phyloP scores from a whole-genome alignment of 345 rosid genomes.

The Noccaea caerulescens region DNA sequence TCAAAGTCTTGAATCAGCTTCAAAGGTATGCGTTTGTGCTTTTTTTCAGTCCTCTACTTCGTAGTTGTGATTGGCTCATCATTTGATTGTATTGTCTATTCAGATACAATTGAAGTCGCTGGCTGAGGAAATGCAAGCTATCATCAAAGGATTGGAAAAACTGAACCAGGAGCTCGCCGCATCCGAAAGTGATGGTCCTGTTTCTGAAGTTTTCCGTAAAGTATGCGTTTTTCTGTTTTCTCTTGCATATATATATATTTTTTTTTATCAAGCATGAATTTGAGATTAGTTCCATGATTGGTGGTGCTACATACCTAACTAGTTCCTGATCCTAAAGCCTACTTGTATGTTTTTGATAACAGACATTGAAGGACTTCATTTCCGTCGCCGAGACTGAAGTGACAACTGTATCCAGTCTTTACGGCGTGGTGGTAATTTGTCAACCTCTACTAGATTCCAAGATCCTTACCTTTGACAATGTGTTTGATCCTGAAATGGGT shows the following conservation, averaged over 20 bases:
- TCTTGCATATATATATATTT: not conserved
- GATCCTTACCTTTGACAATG: constrained; percentile 22
- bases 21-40: constrained; percentile 65
- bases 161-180: constrained; percentile 84
- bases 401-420: constrained; percentile 71
- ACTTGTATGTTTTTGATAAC: constrained; percentile 22
- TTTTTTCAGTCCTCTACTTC: constrained; percentile 8
- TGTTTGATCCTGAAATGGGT: constrained; percentile 1
- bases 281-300: constrained; percentile 23
- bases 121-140: constrained; percentile 99
- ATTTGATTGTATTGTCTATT: constrained; percentile 31
- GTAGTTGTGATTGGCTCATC: constrained; percentile 11
- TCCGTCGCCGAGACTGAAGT: constrained; percentile 81
- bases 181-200: constrained; percentile 93
- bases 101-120: constrained; percentile 96
- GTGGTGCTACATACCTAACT: constrained; percentile 1
- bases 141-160: constrained; percentile 93
- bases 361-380: constrained; percentile 85
- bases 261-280: constrained; percentile 10
- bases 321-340: constrained; percentile 22
- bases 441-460: constrained; percentile 24
- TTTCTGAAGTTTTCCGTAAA: constrained; percentile 84
- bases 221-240: constrained; percentile 45
- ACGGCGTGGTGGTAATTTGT: constrained; percentile 78
- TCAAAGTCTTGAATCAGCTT: constrained; percentile 78